A percentile compares a stretch with the other conserved stretches of the same genome.
Evolutionary conservation across 2,329 filamentous ascomycete species (phyloP).

Genomic region (Cercospora berteroae): DNA sequence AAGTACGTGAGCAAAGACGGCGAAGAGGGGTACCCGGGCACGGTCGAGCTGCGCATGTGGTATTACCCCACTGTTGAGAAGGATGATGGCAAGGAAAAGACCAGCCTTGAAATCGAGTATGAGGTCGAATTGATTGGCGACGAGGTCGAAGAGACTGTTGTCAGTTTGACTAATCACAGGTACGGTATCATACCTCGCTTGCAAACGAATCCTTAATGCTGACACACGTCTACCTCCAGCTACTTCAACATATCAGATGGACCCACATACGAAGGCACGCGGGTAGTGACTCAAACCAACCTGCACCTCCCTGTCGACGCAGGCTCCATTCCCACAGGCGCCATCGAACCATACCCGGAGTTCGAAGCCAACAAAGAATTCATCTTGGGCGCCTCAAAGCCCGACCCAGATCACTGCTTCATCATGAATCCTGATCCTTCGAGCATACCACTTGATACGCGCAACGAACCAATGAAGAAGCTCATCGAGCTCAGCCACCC

Average conservation of each 20-base stretch:
- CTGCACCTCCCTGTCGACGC: conserved; percentile 72
- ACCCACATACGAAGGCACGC: conserved; percentile 61
- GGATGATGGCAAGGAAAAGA: conserved; percentile 59
- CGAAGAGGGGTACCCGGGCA: conserved; percentile 87
- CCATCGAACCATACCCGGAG: conserved; percentile 62
- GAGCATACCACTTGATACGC: conserved; percentile 52
- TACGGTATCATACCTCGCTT: conserved; percentile 36
- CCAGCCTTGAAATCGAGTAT: conserved; percentile 81
- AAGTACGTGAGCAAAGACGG: conserved; percentile 68
- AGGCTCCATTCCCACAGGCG: conserved; percentile 70
- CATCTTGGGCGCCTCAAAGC: conserved; percentile 66
- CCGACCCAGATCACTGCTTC: conserved; percentile 89
- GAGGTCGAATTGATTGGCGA: conserved; percentile 74
- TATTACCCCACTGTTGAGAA: conserved; percentile 74
- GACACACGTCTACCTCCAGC: conserved; percentile 49
- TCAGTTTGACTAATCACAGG: conserved; percentile 97
- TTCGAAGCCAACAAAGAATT: conserved; percentile 67
- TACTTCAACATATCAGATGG: conserved; percentile 67
- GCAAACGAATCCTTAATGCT: conserved; percentile 12
- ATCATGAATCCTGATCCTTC: conserved; percentile 64
- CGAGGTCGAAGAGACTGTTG: conserved; percentile 78
- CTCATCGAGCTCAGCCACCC: conserved; percentile 74
- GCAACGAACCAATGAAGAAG: conserved; percentile 58
- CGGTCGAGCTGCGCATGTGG: conserved; percentile 71
- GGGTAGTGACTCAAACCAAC: conserved; percentile 57